Evolutionary conservation across 2,329 filamentous ascomycete species (phyloP), one percentile per base, ranked within the genome.

Genomic region (Alternaria hordeiaustralica): DNA sequence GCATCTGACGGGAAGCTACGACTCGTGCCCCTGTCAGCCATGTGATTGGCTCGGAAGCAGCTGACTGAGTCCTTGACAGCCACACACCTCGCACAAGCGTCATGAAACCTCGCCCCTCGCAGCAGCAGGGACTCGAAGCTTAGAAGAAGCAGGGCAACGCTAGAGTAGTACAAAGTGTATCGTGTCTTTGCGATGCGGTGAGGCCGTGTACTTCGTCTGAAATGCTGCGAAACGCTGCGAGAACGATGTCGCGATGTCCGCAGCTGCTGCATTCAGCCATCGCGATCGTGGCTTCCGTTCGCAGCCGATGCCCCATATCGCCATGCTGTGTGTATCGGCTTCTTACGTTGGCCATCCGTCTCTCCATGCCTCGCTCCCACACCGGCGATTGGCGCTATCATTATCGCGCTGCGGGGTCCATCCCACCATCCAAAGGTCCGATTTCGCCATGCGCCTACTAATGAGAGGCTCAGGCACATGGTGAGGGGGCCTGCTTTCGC

Each of bases 321-420:
- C 63, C 61, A 21, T 46, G 50, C 18, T 41, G 23, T 67, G 63
- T 28, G 33, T 15, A 60, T 55, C 60, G 60, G 60, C 60, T 60
- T 57, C 33, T 55, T 58, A 56, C 55, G 46, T 36, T 55, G 53
- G 28, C 68, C 71, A 72, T 69, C 64, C 69, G 64, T 55, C 70
- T 64, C 69, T 66, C 73, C 76, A 76, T 74, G 69, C 70, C 56
- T 69, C 58, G 61, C 70, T 56, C 33, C 59, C 70, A 56, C 67
- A 72, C 63, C 66, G 67, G 15, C 68, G 43, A 77, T 77, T 77
- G 76, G 76, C 65, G 71, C 76, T 74, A 73, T 76, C 74, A 62
- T 77, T 76, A 73, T 76, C 74, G 63, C 43, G 63, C 68, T 56
- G 73, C 71, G 74, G 71, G 72, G 72, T 71, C 47, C 49, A 55